Percentiles rank a stretch among this genome's conserved stretches.
phyloP scores from a whole-genome alignment of 2,329 filamentous ascomycete genomes.

The Thermochaetoides dissita region DNA sequence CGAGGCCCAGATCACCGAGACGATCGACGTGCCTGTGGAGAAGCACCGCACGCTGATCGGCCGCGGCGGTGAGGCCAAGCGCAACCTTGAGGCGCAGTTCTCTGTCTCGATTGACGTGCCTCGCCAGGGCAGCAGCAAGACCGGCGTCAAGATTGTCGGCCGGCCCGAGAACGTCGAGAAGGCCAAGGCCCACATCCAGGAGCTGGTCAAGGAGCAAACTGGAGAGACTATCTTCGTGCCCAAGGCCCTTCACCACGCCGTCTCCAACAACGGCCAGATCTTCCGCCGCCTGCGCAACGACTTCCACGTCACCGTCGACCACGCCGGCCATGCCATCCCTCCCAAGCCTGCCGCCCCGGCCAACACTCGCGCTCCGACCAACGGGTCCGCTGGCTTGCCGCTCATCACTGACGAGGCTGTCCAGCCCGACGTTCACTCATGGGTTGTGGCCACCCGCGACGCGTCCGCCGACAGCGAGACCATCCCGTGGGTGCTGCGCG shows the following conservation, averaged over 20 bases:
- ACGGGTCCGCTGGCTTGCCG: conserved; percentile 51
- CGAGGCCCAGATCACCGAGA: conserved; percentile 66
- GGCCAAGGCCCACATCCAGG: conserved; percentile 72
- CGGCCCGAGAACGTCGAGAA: conserved; percentile 64
- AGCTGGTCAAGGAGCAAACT: conserved; percentile 70
- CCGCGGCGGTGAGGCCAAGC: conserved; percentile 75
- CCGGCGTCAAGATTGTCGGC: conserved; percentile 75
- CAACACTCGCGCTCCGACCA: conserved; percentile 29
- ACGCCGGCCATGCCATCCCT: conserved; percentile 67
- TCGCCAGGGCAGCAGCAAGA: conserved; percentile 70
- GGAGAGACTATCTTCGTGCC: conserved; percentile 80
- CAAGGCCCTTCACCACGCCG: conserved; percentile 63
- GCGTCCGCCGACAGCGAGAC: conserved; percentile 49
- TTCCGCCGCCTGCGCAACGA: conserved; percentile 84
- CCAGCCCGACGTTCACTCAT: conserved; percentile 58
- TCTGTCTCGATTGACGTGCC: conserved; percentile 81
- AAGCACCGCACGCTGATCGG: conserved; percentile 89
- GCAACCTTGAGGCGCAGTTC: conserved; percentile 74
- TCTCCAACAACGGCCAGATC: conserved; percentile 82
- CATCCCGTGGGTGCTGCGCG: conserved; percentile 82
- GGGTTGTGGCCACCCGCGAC: conserved; percentile 53
- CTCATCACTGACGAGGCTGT: conserved; percentile 78
- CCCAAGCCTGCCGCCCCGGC: conserved; percentile 42
- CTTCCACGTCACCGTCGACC: conserved; percentile 79
- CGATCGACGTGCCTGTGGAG: conserved; percentile 69